A percentile compares a stretch with the other conserved stretches of the same genome.
phyloP scores from a whole-genome alignment of 2,329 filamentous ascomycete species.

The Zymoseptoria pseudotritici region DNA sequence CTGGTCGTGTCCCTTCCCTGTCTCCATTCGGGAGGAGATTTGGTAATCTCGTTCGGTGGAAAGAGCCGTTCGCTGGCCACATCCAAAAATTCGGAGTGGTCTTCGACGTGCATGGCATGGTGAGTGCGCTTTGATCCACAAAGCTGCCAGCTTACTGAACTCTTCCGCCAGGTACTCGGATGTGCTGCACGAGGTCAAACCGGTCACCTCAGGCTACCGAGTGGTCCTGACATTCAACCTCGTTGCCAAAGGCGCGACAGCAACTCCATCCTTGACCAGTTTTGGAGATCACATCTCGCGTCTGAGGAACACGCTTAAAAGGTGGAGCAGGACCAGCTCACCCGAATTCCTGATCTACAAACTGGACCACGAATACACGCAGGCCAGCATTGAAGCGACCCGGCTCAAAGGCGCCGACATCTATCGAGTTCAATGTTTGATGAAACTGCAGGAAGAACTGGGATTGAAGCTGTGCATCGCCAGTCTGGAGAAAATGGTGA shows the following conservation, averaged over 20 bases:
- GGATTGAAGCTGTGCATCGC: conserved; percentile 17
- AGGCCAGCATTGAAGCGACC: conserved; percentile 15
- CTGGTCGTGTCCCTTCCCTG: conserved; percentile 19
- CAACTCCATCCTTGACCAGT: not conserved
- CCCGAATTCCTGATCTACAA: conserved; percentile 16
- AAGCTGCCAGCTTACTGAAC: not conserved
- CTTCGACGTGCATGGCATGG: conserved; percentile 28
- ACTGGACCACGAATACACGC: conserved; percentile 25
- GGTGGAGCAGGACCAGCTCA: not conserved
- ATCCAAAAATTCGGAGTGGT: no score
- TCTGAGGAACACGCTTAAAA: not conserved
- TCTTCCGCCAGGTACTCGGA: conserved; percentile 43
- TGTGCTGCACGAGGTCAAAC: conserved; percentile 45
- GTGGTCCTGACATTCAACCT: conserved; percentile 50
- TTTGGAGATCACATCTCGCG: conserved; percentile 12
- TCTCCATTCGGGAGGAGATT: conserved; percentile 14
- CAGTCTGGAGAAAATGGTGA: conserved; percentile 7
- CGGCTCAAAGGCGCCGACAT: conserved; percentile 22
- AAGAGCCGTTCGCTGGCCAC: not conserved
- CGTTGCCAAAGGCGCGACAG: conserved; percentile 14
- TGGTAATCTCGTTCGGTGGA: conserved; percentile 8
- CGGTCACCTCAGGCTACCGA: conserved; percentile 42
- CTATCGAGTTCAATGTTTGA: not conserved
- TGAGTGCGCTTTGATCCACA: conserved; percentile 10
- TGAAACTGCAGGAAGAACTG: conserved; percentile 7